These are phyloP conservation scores for Epicoccum nigrum DNA, from an alignment of 2,329 filamentous ascomycete genomes.

Conservation along the genomic window DNA sequence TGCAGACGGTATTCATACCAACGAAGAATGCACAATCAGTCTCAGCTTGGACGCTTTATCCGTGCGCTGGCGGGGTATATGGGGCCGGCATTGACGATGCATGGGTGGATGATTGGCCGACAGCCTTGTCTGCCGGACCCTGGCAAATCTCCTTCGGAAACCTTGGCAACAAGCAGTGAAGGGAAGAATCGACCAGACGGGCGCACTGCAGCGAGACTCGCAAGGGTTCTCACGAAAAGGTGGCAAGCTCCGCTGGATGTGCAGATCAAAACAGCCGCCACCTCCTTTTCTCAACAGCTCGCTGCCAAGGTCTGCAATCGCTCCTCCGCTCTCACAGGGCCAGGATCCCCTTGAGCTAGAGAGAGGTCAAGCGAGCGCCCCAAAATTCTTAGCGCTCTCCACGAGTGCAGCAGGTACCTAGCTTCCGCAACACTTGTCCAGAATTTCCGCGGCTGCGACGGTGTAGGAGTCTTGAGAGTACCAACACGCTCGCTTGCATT, in stretches of 20 bases:
- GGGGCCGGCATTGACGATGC: constrained; percentile 15
- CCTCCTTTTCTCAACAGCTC: constrained; percentile 19
- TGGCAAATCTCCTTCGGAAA: constrained; percentile 21
- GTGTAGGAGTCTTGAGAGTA: not conserved
- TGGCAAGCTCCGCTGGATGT: constrained; percentile 5
- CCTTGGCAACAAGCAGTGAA: constrained; percentile 23
- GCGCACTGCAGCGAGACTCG: constrained; percentile 4
- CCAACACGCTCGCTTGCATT: not conserved
- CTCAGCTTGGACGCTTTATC: constrained; percentile 2
- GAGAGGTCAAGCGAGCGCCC: constrained; percentile 28
- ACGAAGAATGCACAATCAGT: not conserved
- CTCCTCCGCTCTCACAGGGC: constrained; percentile 10
- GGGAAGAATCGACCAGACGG: constrained; percentile 52
- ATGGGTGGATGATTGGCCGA: constrained; percentile 18
- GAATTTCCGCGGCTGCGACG: constrained; percentile 13
- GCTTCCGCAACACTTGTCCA: constrained; percentile 34
- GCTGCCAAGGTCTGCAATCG: constrained; percentile 7
- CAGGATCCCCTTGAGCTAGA: constrained; percentile 21
- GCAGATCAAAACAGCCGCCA: constrained; percentile 19
- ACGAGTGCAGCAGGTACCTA: constrained; percentile 26
- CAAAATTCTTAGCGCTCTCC: constrained; percentile 27
- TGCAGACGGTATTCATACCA: not conserved
- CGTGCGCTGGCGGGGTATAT: constrained; percentile 17
- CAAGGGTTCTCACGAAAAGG: constrained; percentile 11
- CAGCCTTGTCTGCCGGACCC: constrained; percentile 8